phyloP scores from a whole-genome alignment of 768 basidiomycete genomes.

The Filobasidium wieringae region DNA sequence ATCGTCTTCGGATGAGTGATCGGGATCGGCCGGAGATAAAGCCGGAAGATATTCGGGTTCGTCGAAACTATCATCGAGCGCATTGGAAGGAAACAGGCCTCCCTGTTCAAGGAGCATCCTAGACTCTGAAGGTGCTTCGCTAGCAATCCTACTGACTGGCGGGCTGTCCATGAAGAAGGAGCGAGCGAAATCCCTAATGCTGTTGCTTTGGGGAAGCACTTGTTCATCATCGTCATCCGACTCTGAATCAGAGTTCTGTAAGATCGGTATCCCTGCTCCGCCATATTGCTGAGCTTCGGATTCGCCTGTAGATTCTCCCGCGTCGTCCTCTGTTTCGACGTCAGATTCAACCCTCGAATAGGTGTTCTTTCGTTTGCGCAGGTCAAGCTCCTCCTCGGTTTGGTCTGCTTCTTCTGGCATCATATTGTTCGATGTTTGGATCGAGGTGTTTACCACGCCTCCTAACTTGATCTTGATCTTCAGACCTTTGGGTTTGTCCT shows the following conservation, averaged over 20 bases:
- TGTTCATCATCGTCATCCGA: neutral
- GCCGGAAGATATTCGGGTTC: constrained; percentile 1
- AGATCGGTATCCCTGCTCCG: too few species aligned
- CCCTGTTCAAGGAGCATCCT: neutral
- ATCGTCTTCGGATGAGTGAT: constrained; percentile 1
- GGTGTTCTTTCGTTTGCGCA: neutral
- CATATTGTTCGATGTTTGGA: too few species aligned
- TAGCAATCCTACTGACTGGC: neutral
- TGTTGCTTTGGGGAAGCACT: neutral
- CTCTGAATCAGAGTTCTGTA: too few species aligned
- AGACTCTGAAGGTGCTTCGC: neutral
- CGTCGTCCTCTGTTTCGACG: neutral
- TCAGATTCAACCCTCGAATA: neutral
- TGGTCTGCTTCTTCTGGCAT: too few species aligned
- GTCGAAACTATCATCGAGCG: neutral
- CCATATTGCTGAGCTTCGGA: too few species aligned
- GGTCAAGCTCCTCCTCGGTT: neutral
- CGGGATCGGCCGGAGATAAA: neutral
- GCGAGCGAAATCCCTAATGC: neutral
- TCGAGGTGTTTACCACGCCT: neutral
- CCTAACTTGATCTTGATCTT: constrained; percentile 1
- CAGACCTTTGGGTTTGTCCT: neutral
- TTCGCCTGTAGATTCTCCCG: too few species aligned
- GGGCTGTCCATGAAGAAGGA: constrained; percentile 1
- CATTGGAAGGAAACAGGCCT: neutral